A percentile compares a stretch with the other conserved stretches of the same genome.
Evolutionary conservation across 1,284 basidiomycete genomes (phyloP).

Genomic region (Moniliella sp.): DNA sequence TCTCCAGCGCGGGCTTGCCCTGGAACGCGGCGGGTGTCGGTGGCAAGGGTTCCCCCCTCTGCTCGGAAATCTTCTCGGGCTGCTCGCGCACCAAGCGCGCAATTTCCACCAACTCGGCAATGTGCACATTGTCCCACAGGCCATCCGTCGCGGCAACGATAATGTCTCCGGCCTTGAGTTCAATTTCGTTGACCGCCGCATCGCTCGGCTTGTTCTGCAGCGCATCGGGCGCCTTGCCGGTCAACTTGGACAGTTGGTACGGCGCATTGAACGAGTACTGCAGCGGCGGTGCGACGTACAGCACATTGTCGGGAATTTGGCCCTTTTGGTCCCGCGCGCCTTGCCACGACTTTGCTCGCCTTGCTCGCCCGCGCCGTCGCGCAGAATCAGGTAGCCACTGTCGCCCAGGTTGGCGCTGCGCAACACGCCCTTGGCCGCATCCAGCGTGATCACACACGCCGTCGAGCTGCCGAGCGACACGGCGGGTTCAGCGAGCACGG

Average conservation of each 20-base stretch:
- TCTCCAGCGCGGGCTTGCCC: background rate
- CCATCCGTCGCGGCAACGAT: conserved; percentile 51
- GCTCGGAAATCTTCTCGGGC: too few relatives aligned
- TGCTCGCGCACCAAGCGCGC: conserved; percentile 22
- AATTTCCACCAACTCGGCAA: conserved; percentile 15
- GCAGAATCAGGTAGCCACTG: conserved; percentile 57
- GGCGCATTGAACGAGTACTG: conserved; percentile 29
- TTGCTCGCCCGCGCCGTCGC: too few relatives aligned
- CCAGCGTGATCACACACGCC: conserved; percentile 55
- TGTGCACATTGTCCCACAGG: conserved; percentile 59
- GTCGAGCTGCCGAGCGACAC: conserved; percentile 67
- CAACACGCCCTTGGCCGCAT: conserved; percentile 51
- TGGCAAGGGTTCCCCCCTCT: too few relatives aligned
- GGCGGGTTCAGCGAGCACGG: conserved; percentile 47
- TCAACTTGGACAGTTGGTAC: conserved; percentile 27
- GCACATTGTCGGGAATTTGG: too few relatives aligned
- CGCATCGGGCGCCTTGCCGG: conserved; percentile 11
- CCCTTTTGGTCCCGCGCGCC: too few relatives aligned
- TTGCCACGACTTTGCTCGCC: too few relatives aligned
- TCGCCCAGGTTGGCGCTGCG: conserved; percentile 73
- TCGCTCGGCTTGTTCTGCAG: conserved; percentile 18
- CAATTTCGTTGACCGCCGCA: conserved; percentile 12
- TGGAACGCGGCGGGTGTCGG: too few relatives aligned
- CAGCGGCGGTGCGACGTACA: conserved; percentile 18
- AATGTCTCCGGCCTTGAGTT: conserved; percentile 18